phyloP scores from a whole-genome alignment of 129 eudicot genomes.

The Chrysanthemum seticuspe region DNA sequence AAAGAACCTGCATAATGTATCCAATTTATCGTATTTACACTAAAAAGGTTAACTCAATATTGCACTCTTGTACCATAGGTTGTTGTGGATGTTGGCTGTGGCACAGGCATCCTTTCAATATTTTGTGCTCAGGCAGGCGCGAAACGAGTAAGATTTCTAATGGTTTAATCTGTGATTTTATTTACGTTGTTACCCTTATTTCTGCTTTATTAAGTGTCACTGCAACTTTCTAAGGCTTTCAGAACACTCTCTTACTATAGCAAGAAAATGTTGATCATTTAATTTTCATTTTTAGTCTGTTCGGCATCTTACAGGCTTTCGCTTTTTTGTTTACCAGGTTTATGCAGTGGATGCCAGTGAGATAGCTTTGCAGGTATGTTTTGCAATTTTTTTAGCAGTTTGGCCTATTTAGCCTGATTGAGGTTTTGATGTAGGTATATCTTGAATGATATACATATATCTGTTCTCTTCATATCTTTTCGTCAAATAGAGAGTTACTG shows the following conservation, averaged over 20 bases:
- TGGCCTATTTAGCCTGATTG: too few relatives aligned
- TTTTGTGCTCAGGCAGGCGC: conserved; percentile 99
- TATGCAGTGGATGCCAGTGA: conserved; percentile 99
- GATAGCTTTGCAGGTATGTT: conserved; percentile 83
- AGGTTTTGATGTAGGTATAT: too few relatives aligned
- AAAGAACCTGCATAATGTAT: neutral
- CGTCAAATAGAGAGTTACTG: too few relatives aligned
- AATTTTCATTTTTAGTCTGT: neutral
- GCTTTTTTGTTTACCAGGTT: conserved; percentile 44
- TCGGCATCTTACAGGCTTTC: conserved; percentile 15
- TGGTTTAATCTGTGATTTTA: neutral
- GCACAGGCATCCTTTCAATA: conserved; percentile 93
- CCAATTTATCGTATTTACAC: neutral
- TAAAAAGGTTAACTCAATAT: too few relatives aligned
- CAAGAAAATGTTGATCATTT: neutral
- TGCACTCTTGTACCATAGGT: conserved; percentile 58
- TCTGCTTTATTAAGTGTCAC: neutral
- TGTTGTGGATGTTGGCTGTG: conserved; percentile 98
- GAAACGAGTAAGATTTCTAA: conserved; percentile 56
- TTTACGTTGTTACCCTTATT: neutral
- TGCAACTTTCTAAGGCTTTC: conserved; percentile 12
- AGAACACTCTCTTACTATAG: neutral
- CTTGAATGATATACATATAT: too few relatives aligned
- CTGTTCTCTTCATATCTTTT: too few relatives aligned
- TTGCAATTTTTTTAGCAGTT: neutral